phyloP scores from a whole-genome alignment of 2,329 filamentous ascomycete genomes.

The Nemania sp. region DNA sequence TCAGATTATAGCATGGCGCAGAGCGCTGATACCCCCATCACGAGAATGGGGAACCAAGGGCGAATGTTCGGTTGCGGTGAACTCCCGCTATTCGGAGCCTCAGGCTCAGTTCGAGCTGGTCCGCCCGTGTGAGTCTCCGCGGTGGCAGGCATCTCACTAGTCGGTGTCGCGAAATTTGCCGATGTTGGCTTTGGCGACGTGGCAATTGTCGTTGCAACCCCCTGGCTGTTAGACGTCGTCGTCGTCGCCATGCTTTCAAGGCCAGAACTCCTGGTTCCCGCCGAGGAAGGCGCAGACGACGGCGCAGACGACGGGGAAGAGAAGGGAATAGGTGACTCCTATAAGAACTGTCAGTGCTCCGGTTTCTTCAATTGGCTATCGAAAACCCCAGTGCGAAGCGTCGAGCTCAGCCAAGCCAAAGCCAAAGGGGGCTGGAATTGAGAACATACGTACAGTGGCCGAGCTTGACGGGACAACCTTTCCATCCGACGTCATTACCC shows the following conservation, averaged over 20 bases:
- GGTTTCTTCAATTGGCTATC: conserved; percentile 7
- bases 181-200: conserved; percentile 39
- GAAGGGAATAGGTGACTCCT: conserved; percentile 49
- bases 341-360: conserved; percentile 32
- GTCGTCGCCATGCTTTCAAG: conserved; percentile 55
- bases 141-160: background rate
- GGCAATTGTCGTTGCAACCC: conserved; percentile 39
- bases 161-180: background rate
- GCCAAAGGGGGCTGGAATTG: conserved; percentile 6
- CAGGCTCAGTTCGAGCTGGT: conserved; percentile 9
- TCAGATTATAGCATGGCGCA: conserved; percentile 17
- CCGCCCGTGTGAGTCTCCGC: conserved; percentile 3
- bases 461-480: conserved; percentile 77
- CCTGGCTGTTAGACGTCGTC: conserved; percentile 43
- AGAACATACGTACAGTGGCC: conserved; percentile 57
- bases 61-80: background rate
- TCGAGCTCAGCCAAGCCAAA: conserved; percentile 30
- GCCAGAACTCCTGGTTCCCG: conserved; percentile 43
- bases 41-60: conserved; percentile 11
- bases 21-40: conserved; percentile 12
- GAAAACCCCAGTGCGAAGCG: conserved; percentile 13
- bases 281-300: conserved; percentile 44
- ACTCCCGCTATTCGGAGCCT: conserved; percentile 24
- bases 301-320: conserved; percentile 39
- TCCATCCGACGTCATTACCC: conserved; percentile 77